Percentiles rank a stretch among this genome's conserved stretches.
Evolutionary conservation across 306 rosid species (phyloP).

Genomic region (Pyrus communis): DNA sequence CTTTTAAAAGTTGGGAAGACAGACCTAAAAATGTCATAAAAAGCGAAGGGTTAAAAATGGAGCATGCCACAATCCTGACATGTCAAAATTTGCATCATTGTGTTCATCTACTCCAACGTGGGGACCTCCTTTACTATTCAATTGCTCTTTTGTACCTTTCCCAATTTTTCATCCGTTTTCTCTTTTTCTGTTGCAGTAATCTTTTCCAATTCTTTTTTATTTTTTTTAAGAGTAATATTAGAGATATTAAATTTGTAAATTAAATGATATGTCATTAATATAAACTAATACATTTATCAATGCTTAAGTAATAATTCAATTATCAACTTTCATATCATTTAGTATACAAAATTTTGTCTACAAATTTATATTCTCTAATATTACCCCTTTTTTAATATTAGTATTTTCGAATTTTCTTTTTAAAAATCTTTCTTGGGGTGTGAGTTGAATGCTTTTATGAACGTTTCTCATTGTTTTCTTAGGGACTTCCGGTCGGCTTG

Average conservation of each 20-base stretch:
- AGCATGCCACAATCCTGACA: neutral
- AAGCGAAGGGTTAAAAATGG: neutral
- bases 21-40: neutral
- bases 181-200: neutral
- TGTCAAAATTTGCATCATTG: constrained; percentile 3
- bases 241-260: no score
- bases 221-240: no score
- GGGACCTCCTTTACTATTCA: neutral
- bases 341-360: no score
- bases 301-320: no score
- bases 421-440: neutral
- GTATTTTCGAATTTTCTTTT: no score
- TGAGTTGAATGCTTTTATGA: neutral
- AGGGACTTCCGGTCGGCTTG: neutral
- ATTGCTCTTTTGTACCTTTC: neutral
- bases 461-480: neutral
- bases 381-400: no score
- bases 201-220: neutral
- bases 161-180: neutral
- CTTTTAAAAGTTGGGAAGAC: neutral
- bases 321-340: rapidly evolving
- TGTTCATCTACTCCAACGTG: neutral
- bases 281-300: no score
- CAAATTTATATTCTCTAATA: neutral
- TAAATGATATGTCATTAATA: no score